Conservation (phyloP, 805 yeast genomes). For the Candida railenensis region DNA sequence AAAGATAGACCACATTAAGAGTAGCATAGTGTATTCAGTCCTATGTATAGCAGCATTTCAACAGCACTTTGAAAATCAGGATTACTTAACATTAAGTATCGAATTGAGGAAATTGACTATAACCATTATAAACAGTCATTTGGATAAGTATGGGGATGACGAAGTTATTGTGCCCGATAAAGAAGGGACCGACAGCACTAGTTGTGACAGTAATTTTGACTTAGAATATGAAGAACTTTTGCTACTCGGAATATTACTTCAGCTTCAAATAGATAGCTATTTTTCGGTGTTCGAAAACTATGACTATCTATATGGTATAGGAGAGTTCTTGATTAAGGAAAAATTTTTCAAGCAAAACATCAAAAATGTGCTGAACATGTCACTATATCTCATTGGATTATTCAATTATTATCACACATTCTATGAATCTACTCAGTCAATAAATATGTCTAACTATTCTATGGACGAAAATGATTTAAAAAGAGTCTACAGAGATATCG, state of each 20-base stretch:
- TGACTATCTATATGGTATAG: conserved; percentile 40
- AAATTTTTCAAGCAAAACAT: conserved; percentile 7
- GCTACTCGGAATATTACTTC: conserved; percentile 35
- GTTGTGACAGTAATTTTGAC: neutral
- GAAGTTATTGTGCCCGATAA: conserved; percentile 9
- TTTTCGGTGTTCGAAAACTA: conserved; percentile 43
- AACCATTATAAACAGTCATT: conserved; percentile 36
- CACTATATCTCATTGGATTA: conserved; percentile 23
- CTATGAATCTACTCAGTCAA: conserved; percentile 48
- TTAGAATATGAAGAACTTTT: conserved; percentile 28
- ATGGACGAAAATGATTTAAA: conserved; percentile 35
- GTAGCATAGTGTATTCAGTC: conserved; percentile 21
- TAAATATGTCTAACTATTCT: conserved; percentile 46
- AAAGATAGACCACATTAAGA: conserved; percentile 18
- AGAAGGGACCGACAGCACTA: conserved; percentile 9
- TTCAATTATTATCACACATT: conserved; percentile 35
- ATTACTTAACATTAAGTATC: conserved; percentile 26
- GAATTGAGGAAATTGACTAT: conserved; percentile 35
- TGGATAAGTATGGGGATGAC: conserved; percentile 39
- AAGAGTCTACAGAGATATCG: conserved; percentile 45
- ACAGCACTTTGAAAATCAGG: conserved; percentile 10
- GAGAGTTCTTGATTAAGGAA: conserved; percentile 28
- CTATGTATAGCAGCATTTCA: conserved; percentile 24
- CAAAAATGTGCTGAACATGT: conserved; percentile 19
- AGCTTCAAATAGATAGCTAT: conserved; percentile 35